Conservation (phyloP, 164 flowering plant species). For the Chimonanthus salicifolius region DNA sequence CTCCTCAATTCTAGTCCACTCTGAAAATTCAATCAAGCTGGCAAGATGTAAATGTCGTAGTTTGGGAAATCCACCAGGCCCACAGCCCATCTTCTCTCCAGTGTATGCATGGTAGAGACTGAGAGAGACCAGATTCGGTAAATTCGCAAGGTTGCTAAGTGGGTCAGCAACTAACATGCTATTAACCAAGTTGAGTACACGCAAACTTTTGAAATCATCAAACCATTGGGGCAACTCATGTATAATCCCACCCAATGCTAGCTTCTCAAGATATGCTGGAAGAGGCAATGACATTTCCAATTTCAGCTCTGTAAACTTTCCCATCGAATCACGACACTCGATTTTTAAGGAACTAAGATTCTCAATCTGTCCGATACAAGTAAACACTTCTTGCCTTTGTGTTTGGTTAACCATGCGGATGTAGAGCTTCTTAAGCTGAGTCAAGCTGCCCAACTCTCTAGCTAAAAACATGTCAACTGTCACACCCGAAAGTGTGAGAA, state of each 20-base stretch:
- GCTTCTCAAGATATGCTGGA: background rate
- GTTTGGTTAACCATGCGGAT: conserved; percentile 13
- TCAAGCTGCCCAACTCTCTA: conserved; percentile 16
- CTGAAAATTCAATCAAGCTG: background rate
- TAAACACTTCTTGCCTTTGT: conserved; percentile 9
- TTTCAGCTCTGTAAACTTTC: background rate
- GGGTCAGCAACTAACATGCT: background rate
- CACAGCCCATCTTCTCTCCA: background rate
- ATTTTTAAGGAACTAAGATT: background rate
- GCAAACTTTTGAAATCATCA: background rate
- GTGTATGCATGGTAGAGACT: background rate
- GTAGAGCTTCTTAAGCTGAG: conserved; percentile 19
- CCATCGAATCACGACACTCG: background rate
- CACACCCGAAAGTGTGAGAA: conserved; percentile 10
- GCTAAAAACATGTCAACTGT: conserved; percentile 17
- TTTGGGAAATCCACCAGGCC: background rate
- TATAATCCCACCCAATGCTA: background rate
- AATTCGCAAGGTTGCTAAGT: background rate
- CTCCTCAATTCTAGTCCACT: background rate
- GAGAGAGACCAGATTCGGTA: background rate
- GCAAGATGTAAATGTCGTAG: background rate
- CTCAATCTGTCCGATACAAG: background rate
- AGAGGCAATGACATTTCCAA: conserved; percentile 16
- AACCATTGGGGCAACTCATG: background rate
- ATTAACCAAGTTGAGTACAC: background rate